A percentile compares a stretch with the other conserved stretches of the same genome.
Evolutionary conservation across 1,284 basidiomycete genomes (phyloP).

Genomic region (Trichosporon coremiiforme): DNA sequence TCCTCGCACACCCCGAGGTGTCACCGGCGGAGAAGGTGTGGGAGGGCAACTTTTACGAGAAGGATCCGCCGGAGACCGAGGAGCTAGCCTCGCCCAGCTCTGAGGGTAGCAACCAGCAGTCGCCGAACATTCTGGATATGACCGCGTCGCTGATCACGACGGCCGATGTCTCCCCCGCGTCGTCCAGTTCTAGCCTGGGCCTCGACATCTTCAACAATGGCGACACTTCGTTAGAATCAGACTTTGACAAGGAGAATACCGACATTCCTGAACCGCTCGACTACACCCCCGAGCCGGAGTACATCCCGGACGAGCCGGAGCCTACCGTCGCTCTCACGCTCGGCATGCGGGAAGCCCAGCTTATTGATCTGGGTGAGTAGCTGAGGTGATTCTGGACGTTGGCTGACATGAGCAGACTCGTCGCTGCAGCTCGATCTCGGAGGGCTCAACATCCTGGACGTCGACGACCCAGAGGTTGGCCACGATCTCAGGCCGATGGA

Average conservation of each 20-base stretch:
- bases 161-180: neutral
- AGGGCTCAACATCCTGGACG: slow-evolving; percentile 42
- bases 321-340: slow-evolving; percentile 20
- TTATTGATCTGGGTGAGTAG: slow-evolving; percentile 26
- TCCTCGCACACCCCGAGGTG: slow-evolving; percentile 29
- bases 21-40: slow-evolving; percentile 28
- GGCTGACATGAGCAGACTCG: slow-evolving; percentile 22
- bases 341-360: slow-evolving; percentile 23
- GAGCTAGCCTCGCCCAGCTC: slow-evolving; percentile 22
- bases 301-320: slow-evolving; percentile 21
- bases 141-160: neutral
- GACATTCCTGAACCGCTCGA: slow-evolving; percentile 27
- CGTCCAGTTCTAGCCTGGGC: neutral
- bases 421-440: slow-evolving; percentile 44
- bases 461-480: slow-evolving; percentile 44
- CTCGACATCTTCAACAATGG: slow-evolving; percentile 5
- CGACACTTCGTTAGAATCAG: neutral
- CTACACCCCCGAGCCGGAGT: slow-evolving; percentile 22
- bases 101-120: neutral
- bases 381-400: neutral
- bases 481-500: neutral
- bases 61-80: slow-evolving; percentile 2
- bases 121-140: slow-evolving; percentile 6
- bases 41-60: slow-evolving; percentile 33
- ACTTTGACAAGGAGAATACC: slow-evolving; percentile 51